These are phyloP conservation scores for Hymenoscyphus albidus DNA, from an alignment of 2,329 filamentous ascomycete species.

Conservation along the genomic window DNA sequence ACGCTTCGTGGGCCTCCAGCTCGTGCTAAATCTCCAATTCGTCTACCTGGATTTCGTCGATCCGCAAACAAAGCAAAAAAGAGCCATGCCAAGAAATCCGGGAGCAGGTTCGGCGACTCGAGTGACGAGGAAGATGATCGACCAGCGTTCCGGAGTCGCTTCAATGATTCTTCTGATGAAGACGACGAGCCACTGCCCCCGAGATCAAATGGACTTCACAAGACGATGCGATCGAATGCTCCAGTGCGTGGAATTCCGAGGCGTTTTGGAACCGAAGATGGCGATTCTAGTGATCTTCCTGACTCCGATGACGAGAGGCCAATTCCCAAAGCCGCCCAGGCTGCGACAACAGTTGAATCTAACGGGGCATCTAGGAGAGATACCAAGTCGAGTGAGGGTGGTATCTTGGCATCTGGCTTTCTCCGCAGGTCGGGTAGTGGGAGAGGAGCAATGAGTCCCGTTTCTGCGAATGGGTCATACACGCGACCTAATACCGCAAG, in stretches of 20 bases:
- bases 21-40: conserved; percentile 21
- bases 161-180: conserved; percentile 62
- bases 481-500: conserved; percentile 36
- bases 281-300: conserved; percentile 56
- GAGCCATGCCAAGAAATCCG: conserved; percentile 16
- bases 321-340: conserved; percentile 20
- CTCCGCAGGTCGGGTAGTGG: conserved; percentile 39
- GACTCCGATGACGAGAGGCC: conserved; percentile 54
- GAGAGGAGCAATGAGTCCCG: conserved; percentile 30
- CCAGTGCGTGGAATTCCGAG: conserved; percentile 49
- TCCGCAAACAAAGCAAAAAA: conserved; percentile 21
- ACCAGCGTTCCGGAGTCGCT: conserved; percentile 44
- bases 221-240: conserved; percentile 23
- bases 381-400: background rate
- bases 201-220: conserved; percentile 9
- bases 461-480: conserved; percentile 8
- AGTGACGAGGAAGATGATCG: conserved; percentile 35
- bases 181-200: conserved; percentile 36
- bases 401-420: conserved; percentile 23
- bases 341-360: conserved; percentile 18
- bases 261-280: conserved; percentile 47
- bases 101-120: conserved; percentile 35
- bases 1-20: conserved; percentile 18
- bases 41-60: conserved; percentile 27
- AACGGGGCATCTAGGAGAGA: background rate